Base-by-base conservation (phyloP, 2,329 filamentous ascomycete species). In the Metarhizium robertsii region DNA sequence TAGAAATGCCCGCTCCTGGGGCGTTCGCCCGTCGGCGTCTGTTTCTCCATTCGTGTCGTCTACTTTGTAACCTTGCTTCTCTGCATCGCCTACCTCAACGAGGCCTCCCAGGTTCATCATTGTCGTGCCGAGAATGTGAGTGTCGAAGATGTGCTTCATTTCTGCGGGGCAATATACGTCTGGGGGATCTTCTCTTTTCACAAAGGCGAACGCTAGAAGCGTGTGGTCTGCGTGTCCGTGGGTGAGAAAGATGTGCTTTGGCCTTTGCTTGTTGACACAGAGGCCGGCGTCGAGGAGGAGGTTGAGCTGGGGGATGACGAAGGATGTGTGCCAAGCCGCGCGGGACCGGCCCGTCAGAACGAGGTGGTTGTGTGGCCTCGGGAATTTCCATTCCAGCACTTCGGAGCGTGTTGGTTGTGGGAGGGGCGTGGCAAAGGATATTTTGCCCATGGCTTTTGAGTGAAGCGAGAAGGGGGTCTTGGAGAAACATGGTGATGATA, bases 261-360 rank as follows among this genome's bases (percentile, higher is more conserved):
- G 76, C 0, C 76, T 69, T 2, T 67, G 60, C 34, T 71, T 72
- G 65, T 76, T 77, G 61, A 78, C 71, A 54, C 67, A 65, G 43
- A 78, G 67, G 2, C 76, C 76, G 2, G 75, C 74, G 62, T 79
- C 76, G 38, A 79, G 73, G 4, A 78, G 71, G 30, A 78, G 67
- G 56, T 77, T 75, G 52, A 79, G 73, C 58, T 77, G 72, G 1
- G 76, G 75, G 52, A 79, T 71, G 49, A 79, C 65, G 57, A 79
- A 79, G 5, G 75, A 77, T 2, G 76, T 79, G 63, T 78, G 75
- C 76, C 75, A 78, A 14, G 75, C 75, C 6, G 76, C 76, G 14
- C 75, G 73, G 7, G 75, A 78, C 30, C 70, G 70, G 53, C 76
- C 76, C 1, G 74, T 76, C 10, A 79, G 67, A 4, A 74, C 66